Conservation (phyloP, 768 basidiomycete species). For the Tylopilus rubrobrunneus region DNA sequence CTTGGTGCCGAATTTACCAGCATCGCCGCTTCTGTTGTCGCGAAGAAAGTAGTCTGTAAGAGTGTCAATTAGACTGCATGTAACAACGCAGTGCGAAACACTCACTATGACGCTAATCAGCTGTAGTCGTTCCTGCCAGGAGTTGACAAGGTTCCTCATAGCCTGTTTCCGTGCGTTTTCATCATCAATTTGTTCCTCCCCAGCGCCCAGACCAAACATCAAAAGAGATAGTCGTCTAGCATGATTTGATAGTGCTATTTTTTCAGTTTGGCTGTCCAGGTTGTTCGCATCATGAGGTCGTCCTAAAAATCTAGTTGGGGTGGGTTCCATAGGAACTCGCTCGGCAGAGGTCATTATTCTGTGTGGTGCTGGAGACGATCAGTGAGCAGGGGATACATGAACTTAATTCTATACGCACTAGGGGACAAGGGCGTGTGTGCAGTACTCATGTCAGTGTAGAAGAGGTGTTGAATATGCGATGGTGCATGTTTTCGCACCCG, state of each 20-base stretch:
- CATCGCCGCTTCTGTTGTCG: conserved; percentile 51
- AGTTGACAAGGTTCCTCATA: conserved; percentile 47
- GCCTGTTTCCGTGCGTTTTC: conserved; percentile 41
- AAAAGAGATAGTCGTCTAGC: background rate
- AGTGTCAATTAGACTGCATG: background rate
- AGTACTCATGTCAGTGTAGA: background rate
- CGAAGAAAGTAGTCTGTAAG: conserved; percentile 59
- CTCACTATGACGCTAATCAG: conserved; percentile 56
- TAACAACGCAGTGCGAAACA: background rate
- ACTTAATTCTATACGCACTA: conserved; percentile 1
- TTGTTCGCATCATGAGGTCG: conserved; percentile 1
- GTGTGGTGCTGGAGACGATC: conserved; percentile 1
- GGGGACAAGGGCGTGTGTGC: background rate
- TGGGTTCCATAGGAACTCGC: conserved; percentile 14
- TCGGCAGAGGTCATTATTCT: conserved; percentile 7
- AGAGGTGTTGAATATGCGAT: background rate
- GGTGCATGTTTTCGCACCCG: background rate
- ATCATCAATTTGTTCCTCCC: conserved; percentile 49
- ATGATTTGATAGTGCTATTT: background rate
- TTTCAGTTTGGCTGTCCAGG: conserved; percentile 7
- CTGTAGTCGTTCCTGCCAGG: conserved; percentile 61
- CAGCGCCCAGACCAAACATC: conserved; percentile 32
- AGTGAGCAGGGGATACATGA: background rate
- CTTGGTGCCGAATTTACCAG: conserved; percentile 32
- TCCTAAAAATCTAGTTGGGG: conserved; percentile 13